These are phyloP conservation scores for Obelidium mucronatum DNA, from an alignment of 192 early-diverging fungal species.

Conservation along the genomic window DNA sequence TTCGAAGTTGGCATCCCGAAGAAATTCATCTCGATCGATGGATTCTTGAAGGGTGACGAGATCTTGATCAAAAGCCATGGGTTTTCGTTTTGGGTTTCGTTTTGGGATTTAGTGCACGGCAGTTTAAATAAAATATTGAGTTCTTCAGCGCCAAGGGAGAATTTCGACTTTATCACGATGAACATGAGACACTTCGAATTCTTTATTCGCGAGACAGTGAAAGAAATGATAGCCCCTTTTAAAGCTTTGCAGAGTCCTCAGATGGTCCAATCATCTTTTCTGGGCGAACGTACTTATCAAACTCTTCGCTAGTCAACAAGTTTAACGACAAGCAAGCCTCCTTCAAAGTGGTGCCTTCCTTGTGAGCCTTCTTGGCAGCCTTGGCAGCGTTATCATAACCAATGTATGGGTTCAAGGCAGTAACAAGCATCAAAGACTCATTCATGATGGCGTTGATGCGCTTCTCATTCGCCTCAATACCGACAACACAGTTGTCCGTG, in stretches of 20 bases:
- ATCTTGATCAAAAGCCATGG: no score
- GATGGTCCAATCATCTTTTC: slow-evolving; percentile 66
- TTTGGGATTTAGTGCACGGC: no score
- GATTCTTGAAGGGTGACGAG: no score
- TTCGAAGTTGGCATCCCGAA: no score
- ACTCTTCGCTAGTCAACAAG: slow-evolving; percentile 87
- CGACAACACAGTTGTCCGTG: slow-evolving; percentile 94
- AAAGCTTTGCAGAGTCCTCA: neutral
- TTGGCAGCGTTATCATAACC: slow-evolving; percentile 87
- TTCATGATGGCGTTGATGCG: slow-evolving; percentile 88
- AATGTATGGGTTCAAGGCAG: slow-evolving; percentile 97
- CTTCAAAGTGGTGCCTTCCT: slow-evolving; percentile 88
- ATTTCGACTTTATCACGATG: no score
- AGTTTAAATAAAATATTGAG: no score
- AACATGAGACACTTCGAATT: no score
- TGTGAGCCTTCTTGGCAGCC: slow-evolving; percentile 97
- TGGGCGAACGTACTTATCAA: slow-evolving; percentile 95
- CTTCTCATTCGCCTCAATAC: slow-evolving; percentile 93
- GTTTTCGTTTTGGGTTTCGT: no score
- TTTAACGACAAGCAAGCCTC: slow-evolving; percentile 91
- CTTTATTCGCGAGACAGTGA: no score
- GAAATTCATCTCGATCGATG: no score
- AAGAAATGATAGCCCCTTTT: no score
- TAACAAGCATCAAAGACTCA: slow-evolving; percentile 97
- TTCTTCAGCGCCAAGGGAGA: no score